These are phyloP conservation scores for Lentinula lateritia DNA, from an alignment of 768 basidiomycete genomes.

Conservation along the genomic window DNA sequence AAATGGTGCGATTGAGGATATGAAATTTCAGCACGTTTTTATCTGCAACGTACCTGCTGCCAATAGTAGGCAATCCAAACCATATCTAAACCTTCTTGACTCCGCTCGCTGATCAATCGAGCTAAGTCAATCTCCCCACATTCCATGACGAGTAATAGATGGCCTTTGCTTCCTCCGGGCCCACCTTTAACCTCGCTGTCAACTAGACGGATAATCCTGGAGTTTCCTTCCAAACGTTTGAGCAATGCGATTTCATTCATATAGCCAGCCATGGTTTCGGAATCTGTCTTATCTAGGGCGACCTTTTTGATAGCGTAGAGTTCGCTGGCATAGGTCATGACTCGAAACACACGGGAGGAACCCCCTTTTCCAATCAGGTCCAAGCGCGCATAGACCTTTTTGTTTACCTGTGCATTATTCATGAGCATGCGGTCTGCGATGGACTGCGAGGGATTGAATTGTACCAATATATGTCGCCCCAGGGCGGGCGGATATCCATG, in stretches of 20 bases:
- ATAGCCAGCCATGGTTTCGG: constrained; percentile 86
- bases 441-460: constrained; percentile 10
- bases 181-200: constrained; percentile 84
- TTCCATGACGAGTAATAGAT: constrained; percentile 90
- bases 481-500: constrained; percentile 7
- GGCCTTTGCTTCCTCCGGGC: constrained; percentile 65
- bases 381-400: constrained; percentile 75
- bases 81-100: constrained; percentile 82
- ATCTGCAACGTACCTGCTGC: constrained; percentile 69
- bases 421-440: background rate
- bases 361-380: constrained; percentile 93
- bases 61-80: constrained; percentile 95
- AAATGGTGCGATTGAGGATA: background rate
- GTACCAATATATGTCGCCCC: constrained; percentile 32
- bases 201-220: constrained; percentile 84
- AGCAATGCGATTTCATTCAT: constrained; percentile 95
- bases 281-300: constrained; percentile 81
- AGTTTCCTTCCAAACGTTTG: constrained; percentile 91
- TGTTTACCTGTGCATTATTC: constrained; percentile 55
- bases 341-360: constrained; percentile 92
- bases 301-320: constrained; percentile 93
- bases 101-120: constrained; percentile 75
- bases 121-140: constrained; percentile 94
- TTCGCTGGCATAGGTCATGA: constrained; percentile 68
- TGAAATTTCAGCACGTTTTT: background rate